A percentile compares a stretch with the other conserved stretches of the same genome.
Evolutionary conservation across 805 yeast genomes (phyloP).

Genomic region (Zygotorulaspora danielsina): DNA sequence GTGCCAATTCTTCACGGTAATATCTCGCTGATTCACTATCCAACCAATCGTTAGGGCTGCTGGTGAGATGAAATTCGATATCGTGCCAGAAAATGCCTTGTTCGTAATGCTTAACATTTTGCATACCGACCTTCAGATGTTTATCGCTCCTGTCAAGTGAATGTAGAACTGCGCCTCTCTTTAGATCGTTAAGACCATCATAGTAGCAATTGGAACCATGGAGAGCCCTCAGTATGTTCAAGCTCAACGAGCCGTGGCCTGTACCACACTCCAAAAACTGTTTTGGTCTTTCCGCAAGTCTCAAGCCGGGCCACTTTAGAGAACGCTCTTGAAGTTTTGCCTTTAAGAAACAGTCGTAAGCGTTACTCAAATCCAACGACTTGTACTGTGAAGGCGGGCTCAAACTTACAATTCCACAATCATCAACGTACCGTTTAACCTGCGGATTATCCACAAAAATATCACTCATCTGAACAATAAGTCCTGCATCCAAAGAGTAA

Average conservation of each 20-base stretch:
- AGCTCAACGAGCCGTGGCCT: constrained; percentile 49
- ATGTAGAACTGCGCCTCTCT: constrained; percentile 45
- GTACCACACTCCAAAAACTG: constrained; percentile 52
- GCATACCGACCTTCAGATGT: constrained; percentile 43
- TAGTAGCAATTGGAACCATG: constrained; percentile 44
- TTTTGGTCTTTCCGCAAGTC: constrained; percentile 27
- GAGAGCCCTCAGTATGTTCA: constrained; percentile 41
- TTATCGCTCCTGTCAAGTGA: constrained; percentile 40
- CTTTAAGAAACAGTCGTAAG: constrained; percentile 6
- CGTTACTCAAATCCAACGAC: constrained; percentile 4
- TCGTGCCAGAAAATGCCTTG: constrained; percentile 44
- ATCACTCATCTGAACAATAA: constrained; percentile 46
- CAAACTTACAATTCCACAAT: constrained; percentile 3
- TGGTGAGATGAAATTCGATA: constrained; percentile 43
- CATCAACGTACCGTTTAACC: constrained; percentile 8
- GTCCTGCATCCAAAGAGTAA: constrained; percentile 46
- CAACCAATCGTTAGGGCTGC: constrained; percentile 43
- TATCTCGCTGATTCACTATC: constrained; percentile 14
- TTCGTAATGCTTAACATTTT: constrained; percentile 38
- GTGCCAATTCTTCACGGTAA: constrained; percentile 14
- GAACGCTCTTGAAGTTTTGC: not conserved
- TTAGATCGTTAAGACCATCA: constrained; percentile 19
- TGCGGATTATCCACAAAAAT: constrained; percentile 42
- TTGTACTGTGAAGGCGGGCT: constrained; percentile 4
- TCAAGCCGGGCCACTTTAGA: not conserved